phyloP scores from a whole-genome alignment of 1,284 basidiomycete species.

The Ceratobasidium sp. region DNA sequence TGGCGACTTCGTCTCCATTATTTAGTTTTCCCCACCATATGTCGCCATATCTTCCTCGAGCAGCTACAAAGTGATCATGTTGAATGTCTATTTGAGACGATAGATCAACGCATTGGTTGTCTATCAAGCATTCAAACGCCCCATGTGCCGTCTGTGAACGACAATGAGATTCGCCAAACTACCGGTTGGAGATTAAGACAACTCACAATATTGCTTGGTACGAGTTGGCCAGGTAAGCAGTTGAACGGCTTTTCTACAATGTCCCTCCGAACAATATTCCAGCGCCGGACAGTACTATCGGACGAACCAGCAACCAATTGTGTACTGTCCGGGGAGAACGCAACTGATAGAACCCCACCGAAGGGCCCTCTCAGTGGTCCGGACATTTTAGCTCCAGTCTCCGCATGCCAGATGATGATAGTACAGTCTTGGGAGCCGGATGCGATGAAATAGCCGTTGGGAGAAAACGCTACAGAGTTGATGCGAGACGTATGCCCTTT shows the following conservation, averaged over 20 bases:
- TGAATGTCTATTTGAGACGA: background rate
- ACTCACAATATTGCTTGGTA: background rate
- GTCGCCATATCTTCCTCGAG: constrained; percentile 24
- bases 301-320: background rate
- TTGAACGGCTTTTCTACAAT: background rate
- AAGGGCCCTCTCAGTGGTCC: background rate
- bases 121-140: constrained; percentile 9
- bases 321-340: constrained; percentile 1
- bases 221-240: background rate
- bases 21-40: background rate
- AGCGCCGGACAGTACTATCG: background rate
- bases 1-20: constrained; percentile 1
- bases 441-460: background rate
- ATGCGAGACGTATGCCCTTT: background rate
- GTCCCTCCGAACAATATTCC: background rate
- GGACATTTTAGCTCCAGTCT: background rate
- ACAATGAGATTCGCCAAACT: too few species aligned
- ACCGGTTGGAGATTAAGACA: too few species aligned
- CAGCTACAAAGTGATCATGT: background rate
- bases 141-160: background rate
- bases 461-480: constrained; percentile 5
- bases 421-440: background rate
- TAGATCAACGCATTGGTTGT: constrained; percentile 6
- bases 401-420: background rate
- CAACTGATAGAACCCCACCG: background rate